Base-by-base conservation (phyloP, 83 land plant species). In the Picea mariana region DNA sequence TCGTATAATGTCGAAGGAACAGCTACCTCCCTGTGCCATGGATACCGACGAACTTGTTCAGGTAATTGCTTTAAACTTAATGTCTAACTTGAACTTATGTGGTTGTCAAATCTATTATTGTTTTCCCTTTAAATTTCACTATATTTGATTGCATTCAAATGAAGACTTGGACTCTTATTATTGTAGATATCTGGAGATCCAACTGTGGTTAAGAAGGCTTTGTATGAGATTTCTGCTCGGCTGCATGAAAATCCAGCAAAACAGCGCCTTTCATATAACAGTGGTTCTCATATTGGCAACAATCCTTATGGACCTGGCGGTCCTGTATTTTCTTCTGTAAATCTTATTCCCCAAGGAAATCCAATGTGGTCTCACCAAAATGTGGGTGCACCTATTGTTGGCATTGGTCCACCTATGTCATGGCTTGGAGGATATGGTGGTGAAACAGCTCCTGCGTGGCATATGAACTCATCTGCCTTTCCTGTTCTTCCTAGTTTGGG, bases 191-290 rank as follows among this genome's bases (percentile, higher is more conserved):
- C 90, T 52, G 98, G 98, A 75, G 87, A 85, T 47, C 83, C 83
- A 31, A 59, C 65, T 18, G 80, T 87, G 1, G 91, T 83, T 16
- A 93, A 89, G 81, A 93, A 89, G 77, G 98, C 98, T 5, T 85
- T 93, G 17, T 78, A 85, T 80, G 84, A 88, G 52, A 87, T 93
- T 20, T 91, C 96, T 2, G 79, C 96, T 69, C 81, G 83, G 55
- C 52, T 95, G 78, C 89, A 93, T 82, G 93, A 90, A 62, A 91
- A 92, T 84, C 97, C 97, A 60, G 90, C 91, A 17, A 89, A 90
- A 69, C 91, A 93, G 12, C 87, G 90, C 18, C 88, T 90, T 63
- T 90, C 87, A 72, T 42, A 60, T 42, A 81, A 73, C 24, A 80
- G 79, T 77, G 71, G 82, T 67, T n/a, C 80, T 66, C 76, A 79